Evolutionary conservation across 208 protist genomes (phyloP).

Genomic region (Acanthamoeba triangularis): DNA sequence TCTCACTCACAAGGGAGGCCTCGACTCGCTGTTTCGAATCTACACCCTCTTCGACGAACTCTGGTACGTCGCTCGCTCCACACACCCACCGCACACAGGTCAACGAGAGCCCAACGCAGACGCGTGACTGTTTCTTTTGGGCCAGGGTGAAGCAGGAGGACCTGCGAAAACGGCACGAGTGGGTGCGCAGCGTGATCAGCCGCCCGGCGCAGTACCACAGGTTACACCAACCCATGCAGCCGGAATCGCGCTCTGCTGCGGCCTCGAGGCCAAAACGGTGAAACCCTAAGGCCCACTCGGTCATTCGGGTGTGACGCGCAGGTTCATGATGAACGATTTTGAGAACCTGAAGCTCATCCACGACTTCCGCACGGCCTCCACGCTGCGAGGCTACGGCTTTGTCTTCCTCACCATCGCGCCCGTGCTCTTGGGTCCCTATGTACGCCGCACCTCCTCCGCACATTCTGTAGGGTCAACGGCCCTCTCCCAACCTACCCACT

Average conservation of each 20-base stretch:
- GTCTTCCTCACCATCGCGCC: conserved; percentile 58
- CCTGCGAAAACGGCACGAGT: conserved; percentile 33
- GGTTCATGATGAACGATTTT: conserved; percentile 76
- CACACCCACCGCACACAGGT: too few species aligned
- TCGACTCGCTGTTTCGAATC: conserved; percentile 35
- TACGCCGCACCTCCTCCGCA: neutral
- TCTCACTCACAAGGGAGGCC: conserved; percentile 42
- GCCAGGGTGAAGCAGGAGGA: conserved; percentile 53
- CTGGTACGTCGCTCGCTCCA: too few species aligned
- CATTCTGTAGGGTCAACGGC: neutral
- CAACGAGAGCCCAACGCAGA: too few species aligned
- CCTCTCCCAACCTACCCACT: too few species aligned
- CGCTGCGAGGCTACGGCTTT: conserved; percentile 67
- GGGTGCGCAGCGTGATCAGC: conserved; percentile 56
- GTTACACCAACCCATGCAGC: neutral
- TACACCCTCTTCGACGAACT: conserved; percentile 67
- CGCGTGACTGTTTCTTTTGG: too few species aligned
- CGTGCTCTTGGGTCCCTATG: conserved; percentile 34
- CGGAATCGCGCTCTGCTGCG: too few species aligned
- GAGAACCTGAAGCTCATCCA: conserved; percentile 72
- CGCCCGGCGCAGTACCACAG: conserved; percentile 44
- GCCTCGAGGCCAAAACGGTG: too few species aligned
- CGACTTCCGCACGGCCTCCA: conserved; percentile 63
- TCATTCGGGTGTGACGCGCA: neutral
- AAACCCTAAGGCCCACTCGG: neutral